Conservation (phyloP, 805 yeast genomes). For the Wickerhamomyces tratensis region DNA sequence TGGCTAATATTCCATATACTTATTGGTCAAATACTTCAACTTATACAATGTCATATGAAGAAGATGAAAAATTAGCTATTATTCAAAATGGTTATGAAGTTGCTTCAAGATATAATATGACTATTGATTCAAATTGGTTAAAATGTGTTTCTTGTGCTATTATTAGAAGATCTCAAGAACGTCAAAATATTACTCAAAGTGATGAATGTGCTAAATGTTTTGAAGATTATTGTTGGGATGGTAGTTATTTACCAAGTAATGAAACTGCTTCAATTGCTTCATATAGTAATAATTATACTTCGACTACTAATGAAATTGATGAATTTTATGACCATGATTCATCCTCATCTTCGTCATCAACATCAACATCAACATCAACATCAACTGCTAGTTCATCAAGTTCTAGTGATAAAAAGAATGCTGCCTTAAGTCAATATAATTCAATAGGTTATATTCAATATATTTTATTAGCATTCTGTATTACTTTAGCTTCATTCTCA, state of each 20-base stretch:
- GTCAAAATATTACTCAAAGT: constrained; percentile 44
- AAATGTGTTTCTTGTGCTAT: constrained; percentile 80
- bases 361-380: background rate
- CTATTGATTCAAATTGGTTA: constrained; percentile 60
- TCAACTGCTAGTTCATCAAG: background rate
- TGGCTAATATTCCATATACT: constrained; percentile 63
- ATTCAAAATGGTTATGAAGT: constrained; percentile 69
- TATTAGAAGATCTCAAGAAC: constrained; percentile 68
- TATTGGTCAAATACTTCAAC: constrained; percentile 67
- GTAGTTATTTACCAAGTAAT: constrained; percentile 16
- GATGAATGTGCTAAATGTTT: constrained; percentile 70
- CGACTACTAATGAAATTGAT: background rate
- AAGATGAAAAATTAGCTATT: constrained; percentile 46
- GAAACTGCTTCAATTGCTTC: background rate
- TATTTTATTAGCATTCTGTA: too few relatives aligned
- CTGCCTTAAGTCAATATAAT: too few relatives aligned
- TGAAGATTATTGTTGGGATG: constrained; percentile 69
- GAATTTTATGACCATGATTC: background rate
- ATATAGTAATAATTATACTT: background rate
- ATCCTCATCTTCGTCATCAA: constrained; percentile 2
- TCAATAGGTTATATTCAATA: too few relatives aligned
- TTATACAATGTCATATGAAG: constrained; percentile 50
- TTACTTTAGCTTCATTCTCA: too few relatives aligned
- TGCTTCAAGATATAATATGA: constrained; percentile 53
- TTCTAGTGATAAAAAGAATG: too few relatives aligned